Conservation (phyloP, 2,329 filamentous ascomycete genomes). For the Botrytis elliptica region DNA sequence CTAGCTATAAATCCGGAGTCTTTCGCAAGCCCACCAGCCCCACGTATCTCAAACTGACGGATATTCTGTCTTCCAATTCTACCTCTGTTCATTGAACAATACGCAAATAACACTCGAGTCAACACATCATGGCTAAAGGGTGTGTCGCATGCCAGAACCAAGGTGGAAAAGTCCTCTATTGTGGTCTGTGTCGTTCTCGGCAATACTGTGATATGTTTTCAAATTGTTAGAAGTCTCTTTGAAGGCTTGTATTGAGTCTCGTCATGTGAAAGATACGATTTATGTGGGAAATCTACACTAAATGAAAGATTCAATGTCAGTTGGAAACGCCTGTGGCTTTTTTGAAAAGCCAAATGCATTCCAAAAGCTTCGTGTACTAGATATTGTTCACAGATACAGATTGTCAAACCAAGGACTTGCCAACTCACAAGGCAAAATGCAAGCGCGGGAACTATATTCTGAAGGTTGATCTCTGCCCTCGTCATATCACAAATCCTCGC, state of each 20-base stretch:
- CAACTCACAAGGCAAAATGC: neutral
- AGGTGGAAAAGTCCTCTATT: neutral
- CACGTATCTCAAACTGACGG: too few relatives aligned
- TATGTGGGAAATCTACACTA: neutral
- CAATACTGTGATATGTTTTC: neutral
- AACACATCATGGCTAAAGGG: neutral
- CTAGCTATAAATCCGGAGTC: too few relatives aligned
- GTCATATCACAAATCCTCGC: conserved; percentile 21
- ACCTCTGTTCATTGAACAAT: neutral
- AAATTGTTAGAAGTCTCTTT: neutral
- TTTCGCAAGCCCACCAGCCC: rapidly evolving
- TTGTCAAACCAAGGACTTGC: neutral
- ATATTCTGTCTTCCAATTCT: neutral
- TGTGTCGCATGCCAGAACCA: neutral
- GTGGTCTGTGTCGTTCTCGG: neutral
- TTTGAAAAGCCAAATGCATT: neutral
- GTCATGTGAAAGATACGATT: neutral
- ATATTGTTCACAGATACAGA: neutral
- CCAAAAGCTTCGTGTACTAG: too few relatives aligned
- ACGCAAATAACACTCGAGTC: rapidly evolving
- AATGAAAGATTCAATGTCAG: neutral
- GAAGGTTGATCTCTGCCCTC: conserved; percentile 20
- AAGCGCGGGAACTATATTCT: conserved; percentile 20
- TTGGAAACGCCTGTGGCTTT: neutral
- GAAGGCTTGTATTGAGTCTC: neutral